A percentile compares a stretch with the other conserved stretches of the same genome.
Conservation (phyloP, 2,329 filamentous ascomycete species). For the Hymenoscyphus linearis region DNA sequence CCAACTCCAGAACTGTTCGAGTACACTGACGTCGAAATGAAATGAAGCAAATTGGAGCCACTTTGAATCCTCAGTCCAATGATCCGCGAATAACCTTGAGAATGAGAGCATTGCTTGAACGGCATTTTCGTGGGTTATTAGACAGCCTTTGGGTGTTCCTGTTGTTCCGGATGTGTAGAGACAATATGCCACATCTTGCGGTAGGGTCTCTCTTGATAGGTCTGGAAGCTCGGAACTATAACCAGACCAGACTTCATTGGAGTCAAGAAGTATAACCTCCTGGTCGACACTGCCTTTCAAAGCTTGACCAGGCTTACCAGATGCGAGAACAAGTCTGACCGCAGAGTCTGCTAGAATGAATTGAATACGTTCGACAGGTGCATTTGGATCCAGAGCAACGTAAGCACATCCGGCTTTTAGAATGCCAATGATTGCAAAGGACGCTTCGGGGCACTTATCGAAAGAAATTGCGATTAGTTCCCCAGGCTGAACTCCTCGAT, state of each 20-base stretch:
- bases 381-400: constrained; percentile 36
- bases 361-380: constrained; percentile 31
- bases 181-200: constrained; percentile 31
- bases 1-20: constrained; percentile 97
- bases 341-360: constrained; percentile 54
- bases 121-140: constrained; percentile 82
- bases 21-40: constrained; percentile 88
- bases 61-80: constrained; percentile 68
- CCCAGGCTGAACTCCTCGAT: constrained; percentile 46
- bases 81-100: constrained; percentile 66
- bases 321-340: constrained; percentile 58
- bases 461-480: constrained; percentile 38
- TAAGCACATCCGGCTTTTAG: constrained; percentile 35
- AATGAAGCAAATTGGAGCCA: constrained; percentile 94
- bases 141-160: constrained; percentile 48
- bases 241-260: constrained; percentile 18
- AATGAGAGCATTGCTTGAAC: constrained; percentile 89
- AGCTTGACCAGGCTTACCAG: constrained; percentile 38
- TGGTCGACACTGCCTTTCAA: constrained; percentile 29
- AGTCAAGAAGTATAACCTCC: constrained; percentile 23
- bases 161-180: constrained; percentile 36
- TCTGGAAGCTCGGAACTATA: constrained; percentile 23
- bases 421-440: constrained; percentile 34
- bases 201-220: constrained; percentile 18
- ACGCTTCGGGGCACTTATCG: constrained; percentile 35